Base-by-base conservation (phyloP, 2,329 filamentous ascomycete species). In the Teratosphaeriaceae sp. region DNA sequence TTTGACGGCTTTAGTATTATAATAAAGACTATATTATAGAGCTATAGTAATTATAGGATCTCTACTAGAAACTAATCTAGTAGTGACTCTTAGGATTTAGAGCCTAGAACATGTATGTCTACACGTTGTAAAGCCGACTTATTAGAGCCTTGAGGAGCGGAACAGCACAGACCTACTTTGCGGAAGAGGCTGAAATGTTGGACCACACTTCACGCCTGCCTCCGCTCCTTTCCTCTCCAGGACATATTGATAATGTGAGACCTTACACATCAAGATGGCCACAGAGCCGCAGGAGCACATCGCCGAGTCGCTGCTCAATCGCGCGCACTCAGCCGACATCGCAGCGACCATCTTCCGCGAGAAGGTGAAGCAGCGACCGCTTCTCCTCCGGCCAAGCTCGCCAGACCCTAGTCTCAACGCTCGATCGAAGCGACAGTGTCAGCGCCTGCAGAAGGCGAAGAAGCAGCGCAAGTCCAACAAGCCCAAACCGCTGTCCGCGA, bases 341-440 rank as follows among this genome's bases (percentile, higher is more conserved):
- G 79, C 82, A 42, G 69, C 72, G 24, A 75, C 80, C 42, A 85
- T 95, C 64, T 90, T 84, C 72, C 73, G 75, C 49, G 86, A 94
- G 51, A 88, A 88, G 65, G 79, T 95, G 62, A 80, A 87, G 56
- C 82, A 87, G 60, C 87, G 88, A 36, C 82, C 87, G 0, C 79
- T 96, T 44, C 79, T 84, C 57, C 78, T 96, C 3, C 80, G 84
- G 31, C 82, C 87, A 5, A 84, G 82, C 18, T 87, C 85, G 0
- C 85, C 87, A 63, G 79, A 56, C 53, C 58, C 66, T 11, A 62
- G 58, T 48, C 67, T 69, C 39, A 76, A 79, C 55, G 75, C 76
- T 16, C 79, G 82, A 48, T 69, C 63, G 30, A 57, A 62, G 26
- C 64, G 64, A 39, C 63, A 68, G 40, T 48, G 60, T 43, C 54